These are phyloP conservation scores for Punica granatum DNA, from an alignment of 345 rosid species.

Conservation along the genomic window DNA sequence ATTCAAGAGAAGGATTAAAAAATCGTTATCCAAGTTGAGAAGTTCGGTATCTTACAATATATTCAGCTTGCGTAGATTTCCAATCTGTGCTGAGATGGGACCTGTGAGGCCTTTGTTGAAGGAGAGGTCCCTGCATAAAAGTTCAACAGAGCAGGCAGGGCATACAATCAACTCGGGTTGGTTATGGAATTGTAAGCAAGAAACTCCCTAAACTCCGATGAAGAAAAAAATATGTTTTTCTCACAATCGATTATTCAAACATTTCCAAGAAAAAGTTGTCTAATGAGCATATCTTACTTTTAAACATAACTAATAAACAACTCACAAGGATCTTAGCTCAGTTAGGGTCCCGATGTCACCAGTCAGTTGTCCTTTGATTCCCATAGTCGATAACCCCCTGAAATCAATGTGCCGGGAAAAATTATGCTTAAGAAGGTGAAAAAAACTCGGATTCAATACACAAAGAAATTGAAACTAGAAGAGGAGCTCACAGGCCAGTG, in stretches of 20 bases:
- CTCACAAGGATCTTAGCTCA: constrained; percentile 81
- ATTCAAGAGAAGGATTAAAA: constrained; percentile 8
- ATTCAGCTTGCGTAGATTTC: constrained; percentile 48
- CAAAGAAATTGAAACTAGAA: neutral
- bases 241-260: too few species aligned
- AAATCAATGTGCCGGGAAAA: neutral
- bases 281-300: neutral
- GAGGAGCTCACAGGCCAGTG: constrained; percentile 57
- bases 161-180: neutral
- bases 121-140: constrained; percentile 70
- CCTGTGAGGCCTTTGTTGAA: constrained; percentile 67
- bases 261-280: too few species aligned
- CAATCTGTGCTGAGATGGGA: constrained; percentile 60
- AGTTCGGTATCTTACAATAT: constrained; percentile 3
- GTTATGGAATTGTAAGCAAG: neutral
- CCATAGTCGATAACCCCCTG: constrained; percentile 81
- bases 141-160: neutral
- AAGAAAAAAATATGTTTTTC: neutral
- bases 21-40: neutral
- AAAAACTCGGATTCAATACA: neutral
- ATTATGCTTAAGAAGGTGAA: neutral
- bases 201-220: neutral
- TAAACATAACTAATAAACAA: constrained; percentile 5
- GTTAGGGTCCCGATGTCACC: constrained; percentile 80
- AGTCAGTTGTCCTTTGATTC: constrained; percentile 63